Percentiles rank a stretch among this genome's conserved stretches.
phyloP scores from a whole-genome alignment of 768 basidiomycete species.

The Boletus subparvulus region DNA sequence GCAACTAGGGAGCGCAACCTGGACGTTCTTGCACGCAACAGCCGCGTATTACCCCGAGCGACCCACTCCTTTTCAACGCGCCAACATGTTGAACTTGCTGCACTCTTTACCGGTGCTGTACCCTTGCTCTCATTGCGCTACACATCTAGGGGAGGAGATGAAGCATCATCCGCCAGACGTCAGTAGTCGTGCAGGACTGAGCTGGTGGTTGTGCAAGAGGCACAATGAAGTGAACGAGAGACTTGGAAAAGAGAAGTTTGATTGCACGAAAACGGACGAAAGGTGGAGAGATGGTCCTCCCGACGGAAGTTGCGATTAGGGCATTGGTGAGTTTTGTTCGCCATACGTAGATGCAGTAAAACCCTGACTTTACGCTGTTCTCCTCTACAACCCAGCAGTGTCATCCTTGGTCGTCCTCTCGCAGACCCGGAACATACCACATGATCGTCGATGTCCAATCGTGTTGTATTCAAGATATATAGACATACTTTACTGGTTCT shows the following conservation, averaged over 20 bases:
- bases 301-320: constrained; percentile 86
- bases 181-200: constrained; percentile 62
- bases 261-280: constrained; percentile 80
- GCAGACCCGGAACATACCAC: no score
- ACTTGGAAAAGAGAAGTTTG: constrained; percentile 80
- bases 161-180: constrained; percentile 73
- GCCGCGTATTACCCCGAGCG: constrained; percentile 93
- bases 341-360: background rate
- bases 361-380: background rate
- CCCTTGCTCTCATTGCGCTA: constrained; percentile 84
- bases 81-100: constrained; percentile 81
- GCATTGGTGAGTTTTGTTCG: constrained; percentile 7
- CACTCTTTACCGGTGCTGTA: constrained; percentile 79
- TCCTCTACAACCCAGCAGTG: no score
- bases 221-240: constrained; percentile 92
- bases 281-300: constrained; percentile 90
- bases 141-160: constrained; percentile 75
- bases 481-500: no score
- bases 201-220: constrained; percentile 84
- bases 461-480: no score
- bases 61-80: constrained; percentile 72
- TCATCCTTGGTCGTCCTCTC: no score
- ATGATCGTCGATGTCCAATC: no score
- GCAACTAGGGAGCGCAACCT: constrained; percentile 86
- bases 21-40: constrained; percentile 95